Evolutionary conservation across 768 basidiomycete species (phyloP).

Genomic region (Sporobolomyces roseus): DNA sequence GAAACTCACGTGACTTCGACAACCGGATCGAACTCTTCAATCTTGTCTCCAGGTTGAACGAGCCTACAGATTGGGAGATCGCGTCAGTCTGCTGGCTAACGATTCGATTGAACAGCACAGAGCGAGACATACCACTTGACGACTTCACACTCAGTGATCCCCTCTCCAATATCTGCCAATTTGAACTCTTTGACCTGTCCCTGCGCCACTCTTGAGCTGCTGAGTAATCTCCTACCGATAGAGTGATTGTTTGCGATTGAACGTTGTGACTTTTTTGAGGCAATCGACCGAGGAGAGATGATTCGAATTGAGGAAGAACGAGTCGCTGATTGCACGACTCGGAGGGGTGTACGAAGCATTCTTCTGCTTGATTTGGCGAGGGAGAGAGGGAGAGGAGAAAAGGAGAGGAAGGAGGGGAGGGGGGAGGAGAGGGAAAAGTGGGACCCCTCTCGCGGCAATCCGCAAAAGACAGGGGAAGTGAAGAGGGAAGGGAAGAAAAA

Average conservation of each 20-base stretch:
- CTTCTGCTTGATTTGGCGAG: no score
- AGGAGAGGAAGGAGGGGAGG: neutral
- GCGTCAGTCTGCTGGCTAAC: neutral
- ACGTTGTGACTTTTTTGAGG: no score
- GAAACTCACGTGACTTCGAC: constrained; percentile 60
- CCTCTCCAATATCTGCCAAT: constrained; percentile 62
- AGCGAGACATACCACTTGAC: constrained; percentile 63
- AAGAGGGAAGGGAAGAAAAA: no score
- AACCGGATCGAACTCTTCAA: constrained; percentile 62
- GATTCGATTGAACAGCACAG: neutral
- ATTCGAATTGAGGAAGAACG: no score
- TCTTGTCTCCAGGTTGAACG: constrained; percentile 55
- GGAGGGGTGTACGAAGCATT: no score
- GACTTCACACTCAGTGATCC: constrained; percentile 85
- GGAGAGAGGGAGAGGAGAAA: neutral
- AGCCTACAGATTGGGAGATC: constrained; percentile 55
- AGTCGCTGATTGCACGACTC: no score
- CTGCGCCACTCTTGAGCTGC: constrained; percentile 2
- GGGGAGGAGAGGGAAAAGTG: no score
- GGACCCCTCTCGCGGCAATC: no score
- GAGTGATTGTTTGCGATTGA: neutral
- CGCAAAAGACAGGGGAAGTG: no score
- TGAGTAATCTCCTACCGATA: neutral
- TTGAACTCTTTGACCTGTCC: constrained; percentile 37
- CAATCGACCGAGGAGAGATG: no score